Evolutionary conservation across 2,329 filamentous ascomycete species (phyloP).

Genomic region (Myriosclerotinia scirpicola): DNA sequence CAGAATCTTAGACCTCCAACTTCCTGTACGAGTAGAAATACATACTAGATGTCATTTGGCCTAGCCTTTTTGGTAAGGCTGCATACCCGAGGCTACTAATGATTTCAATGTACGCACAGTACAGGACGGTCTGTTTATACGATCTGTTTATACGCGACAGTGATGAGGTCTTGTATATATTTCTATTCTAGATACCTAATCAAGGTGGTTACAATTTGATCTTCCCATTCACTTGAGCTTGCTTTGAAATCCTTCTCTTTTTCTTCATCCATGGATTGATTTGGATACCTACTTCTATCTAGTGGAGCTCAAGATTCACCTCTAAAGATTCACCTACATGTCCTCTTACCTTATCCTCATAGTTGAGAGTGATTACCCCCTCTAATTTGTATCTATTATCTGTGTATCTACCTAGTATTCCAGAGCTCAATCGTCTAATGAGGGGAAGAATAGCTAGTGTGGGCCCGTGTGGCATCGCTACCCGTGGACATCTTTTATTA

Average conservation of each 20-base stretch:
- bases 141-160: background rate
- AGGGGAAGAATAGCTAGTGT: too few species aligned
- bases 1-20: background rate
- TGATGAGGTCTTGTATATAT: background rate
- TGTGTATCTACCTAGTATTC: too few species aligned
- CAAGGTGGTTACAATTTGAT: too few species aligned
- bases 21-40: slow-evolving; percentile 6
- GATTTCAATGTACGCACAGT: too few species aligned
- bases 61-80: slow-evolving; percentile 7
- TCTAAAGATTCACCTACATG: background rate
- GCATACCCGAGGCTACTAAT: slow-evolving; percentile 14
- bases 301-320: background rate
- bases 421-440: too few species aligned
- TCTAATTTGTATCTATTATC: too few species aligned
- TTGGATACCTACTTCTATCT: background rate
- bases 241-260: background rate
- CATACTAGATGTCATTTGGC: background rate
- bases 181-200: background rate
- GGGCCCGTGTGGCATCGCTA: too few species aligned
- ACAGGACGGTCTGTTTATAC: too few species aligned
- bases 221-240: background rate
- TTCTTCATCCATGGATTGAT: background rate
- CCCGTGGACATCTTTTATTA: too few species aligned
- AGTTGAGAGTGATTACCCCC: too few species aligned
- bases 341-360: too few species aligned